A percentile compares a stretch with the other conserved stretches of the same genome.
Conservation (phyloP, 495 filamentous ascomycete species). For the Thermothielavioides terrestris region DNA sequence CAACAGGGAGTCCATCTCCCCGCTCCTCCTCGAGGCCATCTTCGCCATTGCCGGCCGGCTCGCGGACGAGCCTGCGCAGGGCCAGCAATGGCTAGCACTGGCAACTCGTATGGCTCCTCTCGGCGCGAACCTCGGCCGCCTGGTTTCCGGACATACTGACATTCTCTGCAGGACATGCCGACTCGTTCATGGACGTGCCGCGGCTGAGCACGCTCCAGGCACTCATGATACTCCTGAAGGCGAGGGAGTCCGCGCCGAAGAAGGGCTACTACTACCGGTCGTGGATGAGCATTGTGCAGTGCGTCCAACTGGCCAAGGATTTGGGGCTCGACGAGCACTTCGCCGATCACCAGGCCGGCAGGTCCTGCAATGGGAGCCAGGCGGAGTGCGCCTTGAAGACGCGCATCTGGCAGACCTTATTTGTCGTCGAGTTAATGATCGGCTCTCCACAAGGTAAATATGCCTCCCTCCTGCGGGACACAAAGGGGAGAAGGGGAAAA, state of each 20-base stretch:
- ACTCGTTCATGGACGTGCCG: slow-evolving; percentile 93
- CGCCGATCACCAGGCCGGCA: slow-evolving; percentile 62
- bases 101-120: slow-evolving; percentile 63
- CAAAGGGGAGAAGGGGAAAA: too few species aligned
- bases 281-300: slow-evolving; percentile 93
- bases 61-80: slow-evolving; percentile 72
- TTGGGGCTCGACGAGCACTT: slow-evolving; percentile 85
- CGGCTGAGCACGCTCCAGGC: slow-evolving; percentile 91
- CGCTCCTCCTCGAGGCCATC: slow-evolving; percentile 86
- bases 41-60: slow-evolving; percentile 85
- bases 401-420: slow-evolving; percentile 84
- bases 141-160: slow-evolving; percentile 20
- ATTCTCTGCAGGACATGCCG: slow-evolving; percentile 69
- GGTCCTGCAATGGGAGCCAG: slow-evolving; percentile 55
- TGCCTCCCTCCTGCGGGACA: too few species aligned
- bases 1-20: slow-evolving; percentile 78
- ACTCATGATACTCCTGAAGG: slow-evolving; percentile 79
- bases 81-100: slow-evolving; percentile 89
- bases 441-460: slow-evolving; percentile 82
- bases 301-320: slow-evolving; percentile 89
- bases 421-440: slow-evolving; percentile 85
- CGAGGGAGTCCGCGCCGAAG: slow-evolving; percentile 81
- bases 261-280: slow-evolving; percentile 95
- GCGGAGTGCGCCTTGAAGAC: slow-evolving; percentile 77
- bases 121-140: not conserved